Evolutionary conservation across 345 rosid genomes (phyloP).

Genomic region (Odontarrhena argentea): DNA sequence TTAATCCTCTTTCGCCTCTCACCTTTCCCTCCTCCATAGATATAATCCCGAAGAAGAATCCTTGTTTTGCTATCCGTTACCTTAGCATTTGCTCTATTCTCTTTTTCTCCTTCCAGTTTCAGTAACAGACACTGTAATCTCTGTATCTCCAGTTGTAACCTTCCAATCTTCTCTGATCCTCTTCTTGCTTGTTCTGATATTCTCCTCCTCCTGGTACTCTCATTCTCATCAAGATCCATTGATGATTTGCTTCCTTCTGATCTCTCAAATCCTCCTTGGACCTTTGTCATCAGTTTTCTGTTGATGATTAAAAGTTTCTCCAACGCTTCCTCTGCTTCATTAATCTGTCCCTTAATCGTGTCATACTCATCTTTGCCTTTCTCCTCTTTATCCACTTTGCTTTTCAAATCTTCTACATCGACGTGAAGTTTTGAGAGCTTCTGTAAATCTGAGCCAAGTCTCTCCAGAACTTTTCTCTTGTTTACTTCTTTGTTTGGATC

Average conservation of each 20-base stretch:
- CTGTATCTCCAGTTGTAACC: conserved; percentile 90
- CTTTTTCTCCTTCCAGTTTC: conserved; percentile 71
- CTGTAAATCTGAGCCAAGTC: conserved; percentile 87
- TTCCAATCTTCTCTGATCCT: conserved; percentile 82
- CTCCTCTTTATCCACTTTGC: conserved; percentile 68
- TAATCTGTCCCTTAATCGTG: conserved; percentile 71
- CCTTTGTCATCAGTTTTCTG: conserved; percentile 57
- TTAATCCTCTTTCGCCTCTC: conserved; percentile 52
- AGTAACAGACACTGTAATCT: conserved; percentile 72
- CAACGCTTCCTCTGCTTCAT: conserved; percentile 74
- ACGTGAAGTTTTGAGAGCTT: conserved; percentile 81
- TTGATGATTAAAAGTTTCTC: conserved; percentile 61
- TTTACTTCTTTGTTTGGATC: conserved; percentile 60
- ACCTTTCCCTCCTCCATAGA: conserved; percentile 61
- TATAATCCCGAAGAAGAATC: conserved; percentile 77
- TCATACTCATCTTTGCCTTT: conserved; percentile 63
- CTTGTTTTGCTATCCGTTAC: conserved; percentile 55
- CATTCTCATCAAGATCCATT: conserved; percentile 51
- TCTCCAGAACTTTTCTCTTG: conserved; percentile 74
- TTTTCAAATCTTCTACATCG: conserved; percentile 76
- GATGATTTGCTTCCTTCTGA: conserved; percentile 57
- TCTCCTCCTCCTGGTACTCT: conserved; percentile 49
- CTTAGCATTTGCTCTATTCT: conserved; percentile 53
- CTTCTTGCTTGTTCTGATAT: conserved; percentile 76
- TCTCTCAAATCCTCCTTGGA: conserved; percentile 48